Base-by-base conservation (phyloP, 345 rosid species). In the Arabidopsis suecica region DNA sequence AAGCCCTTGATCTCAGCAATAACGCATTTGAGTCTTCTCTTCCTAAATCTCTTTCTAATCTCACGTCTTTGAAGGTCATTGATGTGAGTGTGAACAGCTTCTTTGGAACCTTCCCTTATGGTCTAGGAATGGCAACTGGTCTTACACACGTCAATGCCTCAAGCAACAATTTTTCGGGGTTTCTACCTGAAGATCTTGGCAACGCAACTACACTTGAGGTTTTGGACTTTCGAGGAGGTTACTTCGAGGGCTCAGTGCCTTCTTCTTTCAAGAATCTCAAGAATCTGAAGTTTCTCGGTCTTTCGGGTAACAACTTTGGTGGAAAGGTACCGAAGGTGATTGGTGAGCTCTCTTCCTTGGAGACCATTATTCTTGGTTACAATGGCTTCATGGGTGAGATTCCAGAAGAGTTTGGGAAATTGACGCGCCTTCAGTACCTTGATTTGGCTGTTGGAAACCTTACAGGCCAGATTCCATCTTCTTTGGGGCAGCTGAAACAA, bases 171-270 rank as follows among this genome's bases (percentile, higher is more conserved):
- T 91, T 94, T 67, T 86, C 85, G 2, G 97, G 98, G 9, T 57
- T 76, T 82, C 88, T 91, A 9, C 97, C 95, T 0, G 93, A 84
- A 71, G 98, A 94, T 84, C 90, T 94, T 10, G 88, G 93, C 54
- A 87, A 86, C 60, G 88, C 94, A 53, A 85, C 89, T 5, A 28
- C 73, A 7, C 88, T 94, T 23, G 87, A 84, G 72, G 87, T 71
- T 78, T 56, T 94, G 38, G 98, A 94, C 75, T 73, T 94, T 59
- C 82, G 96, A 79, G 97, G 97, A 72, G 88, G 91, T 79, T 89
- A 81, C 73, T 85, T 91, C 5, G 83, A 82, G 45, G 97, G 97
- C 11, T 61, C 85, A 0, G 45, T 87, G 67, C 92, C 93, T 23
- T 61, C 57, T 20, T 81, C 88, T 25, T 88, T 80, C 75, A 82